Base-by-base conservation (phyloP, 2,329 filamentous ascomycete genomes). In the Microdochium bolleyi region DNA sequence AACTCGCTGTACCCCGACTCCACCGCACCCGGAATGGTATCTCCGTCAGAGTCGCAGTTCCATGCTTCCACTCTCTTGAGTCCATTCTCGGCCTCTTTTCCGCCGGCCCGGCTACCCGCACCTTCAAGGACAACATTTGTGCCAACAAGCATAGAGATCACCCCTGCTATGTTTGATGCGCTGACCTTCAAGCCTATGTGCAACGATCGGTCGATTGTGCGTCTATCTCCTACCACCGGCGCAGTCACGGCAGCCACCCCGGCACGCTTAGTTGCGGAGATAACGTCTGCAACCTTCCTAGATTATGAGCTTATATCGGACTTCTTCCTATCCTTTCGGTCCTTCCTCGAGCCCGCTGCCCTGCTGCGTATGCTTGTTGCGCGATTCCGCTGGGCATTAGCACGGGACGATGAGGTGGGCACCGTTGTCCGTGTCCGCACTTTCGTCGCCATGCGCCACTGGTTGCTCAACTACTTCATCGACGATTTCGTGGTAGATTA, bases 291-390 rank as follows among this genome's bases (percentile, higher is more conserved):
- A 16, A 91, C 84, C 50, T 96, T 97, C 65, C 83, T 99, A 63
- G 92, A 99, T 67, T 99, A 99, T 67, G 92, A 97, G 63, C 79
- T 99, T 4, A 82, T 99, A 3, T 97, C 94, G 1, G 94, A 99
- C 68, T 99, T 99, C 70, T 99, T 99, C 64, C 80, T 99, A 22
- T 97, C 94, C 0, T 99, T 90, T 64, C 88, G 94, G 49, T 82
- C 88, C 2, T 99, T 96, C 64, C 75, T 99, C 54, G 84, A 89
- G 13, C 77, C 88, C 0, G 75, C 78, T 21, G 87, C 92, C 61
- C 77, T 99, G 3, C 78, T 96, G 22, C 83, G 85, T 49, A 90
- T 96, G 76, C 77, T 99, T 16, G 79, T 97, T 56, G 87, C 92
- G 2, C 83, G 94, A 19, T 72, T 99, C 51, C 79, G 85, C 59